phyloP scores from a whole-genome alignment of 179 eudicot genomes.

The Kewa caespitosa region DNA sequence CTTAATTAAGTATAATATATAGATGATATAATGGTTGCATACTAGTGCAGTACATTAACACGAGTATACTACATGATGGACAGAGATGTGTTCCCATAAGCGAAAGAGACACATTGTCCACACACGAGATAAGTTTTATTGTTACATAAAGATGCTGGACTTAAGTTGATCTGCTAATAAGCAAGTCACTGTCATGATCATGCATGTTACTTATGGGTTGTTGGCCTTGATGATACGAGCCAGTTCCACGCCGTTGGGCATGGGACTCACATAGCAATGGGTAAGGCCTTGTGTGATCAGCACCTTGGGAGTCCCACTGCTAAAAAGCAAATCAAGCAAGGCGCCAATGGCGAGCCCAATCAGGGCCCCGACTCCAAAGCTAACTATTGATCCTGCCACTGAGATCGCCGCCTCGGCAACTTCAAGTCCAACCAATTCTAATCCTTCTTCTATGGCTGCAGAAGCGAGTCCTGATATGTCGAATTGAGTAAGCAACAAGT shows the following conservation, averaged over 20 bases:
- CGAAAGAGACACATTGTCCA: too few relatives aligned
- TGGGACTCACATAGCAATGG: background rate
- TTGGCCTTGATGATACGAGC: background rate
- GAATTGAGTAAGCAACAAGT: too few relatives aligned
- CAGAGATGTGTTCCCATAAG: too few relatives aligned
- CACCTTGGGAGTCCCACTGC: background rate
- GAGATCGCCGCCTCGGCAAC: background rate
- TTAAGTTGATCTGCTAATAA: too few relatives aligned
- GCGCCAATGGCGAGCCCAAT: background rate
- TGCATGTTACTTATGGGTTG: background rate
- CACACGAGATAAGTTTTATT: too few relatives aligned
- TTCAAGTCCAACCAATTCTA: background rate
- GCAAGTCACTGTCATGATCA: too few relatives aligned
- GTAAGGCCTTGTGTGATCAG: background rate
- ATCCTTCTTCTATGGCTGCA: background rate
- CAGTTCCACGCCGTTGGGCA: background rate
- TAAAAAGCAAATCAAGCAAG: background rate
- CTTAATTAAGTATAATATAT: too few relatives aligned
- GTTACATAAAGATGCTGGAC: too few relatives aligned
- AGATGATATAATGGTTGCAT: too few relatives aligned
- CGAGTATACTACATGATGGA: too few relatives aligned
- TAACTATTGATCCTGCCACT: background rate
- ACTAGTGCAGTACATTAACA: too few relatives aligned
- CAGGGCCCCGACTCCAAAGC: background rate
- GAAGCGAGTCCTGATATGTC: background rate